phyloP scores from a whole-genome alignment of 1,284 basidiomycete species.

The Coniferiporia weirii region DNA sequence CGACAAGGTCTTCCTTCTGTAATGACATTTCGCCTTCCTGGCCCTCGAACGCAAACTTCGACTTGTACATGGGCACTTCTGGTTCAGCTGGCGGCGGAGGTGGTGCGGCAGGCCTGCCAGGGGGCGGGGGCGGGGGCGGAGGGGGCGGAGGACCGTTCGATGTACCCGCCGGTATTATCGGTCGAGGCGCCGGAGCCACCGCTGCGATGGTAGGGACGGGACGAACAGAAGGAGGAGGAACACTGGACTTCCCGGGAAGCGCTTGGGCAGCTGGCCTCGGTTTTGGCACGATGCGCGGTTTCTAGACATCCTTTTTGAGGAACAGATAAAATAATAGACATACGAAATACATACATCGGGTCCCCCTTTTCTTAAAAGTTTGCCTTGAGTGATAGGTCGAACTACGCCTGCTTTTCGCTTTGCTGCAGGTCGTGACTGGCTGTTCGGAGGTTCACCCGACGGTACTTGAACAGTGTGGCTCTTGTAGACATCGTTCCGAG shows the following conservation, averaged over 20 bases:
- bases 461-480: conserved; percentile 86
- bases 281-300: conserved; percentile 42
- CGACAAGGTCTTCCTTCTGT: conserved; percentile 87
- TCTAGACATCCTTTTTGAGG: conserved; percentile 26
- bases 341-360: conserved; percentile 44
- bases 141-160: conserved; percentile 18
- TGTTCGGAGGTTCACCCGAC: conserved; percentile 82
- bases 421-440: conserved; percentile 78
- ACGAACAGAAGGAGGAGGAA: conserved; percentile 28
- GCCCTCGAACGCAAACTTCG: conserved; percentile 85
- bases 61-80: conserved; percentile 74
- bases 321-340: neutral
- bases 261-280: conserved; percentile 55
- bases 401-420: conserved; percentile 83
- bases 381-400: conserved; percentile 81
- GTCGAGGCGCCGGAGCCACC: conserved; percentile 30
- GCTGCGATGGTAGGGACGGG: conserved; percentile 26
- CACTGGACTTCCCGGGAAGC: conserved; percentile 46
- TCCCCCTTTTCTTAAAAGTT: conserved; percentile 73
- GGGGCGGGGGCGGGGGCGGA: conserved; percentile 43
- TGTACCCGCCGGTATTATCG: neutral
- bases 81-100: conserved; percentile 54
- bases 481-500: conserved; percentile 89
- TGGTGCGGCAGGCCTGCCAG: conserved; percentile 37
- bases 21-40: conserved; percentile 90